phyloP scores from a whole-genome alignment of 805 yeast species.

The Saccharomyces mikatae region DNA sequence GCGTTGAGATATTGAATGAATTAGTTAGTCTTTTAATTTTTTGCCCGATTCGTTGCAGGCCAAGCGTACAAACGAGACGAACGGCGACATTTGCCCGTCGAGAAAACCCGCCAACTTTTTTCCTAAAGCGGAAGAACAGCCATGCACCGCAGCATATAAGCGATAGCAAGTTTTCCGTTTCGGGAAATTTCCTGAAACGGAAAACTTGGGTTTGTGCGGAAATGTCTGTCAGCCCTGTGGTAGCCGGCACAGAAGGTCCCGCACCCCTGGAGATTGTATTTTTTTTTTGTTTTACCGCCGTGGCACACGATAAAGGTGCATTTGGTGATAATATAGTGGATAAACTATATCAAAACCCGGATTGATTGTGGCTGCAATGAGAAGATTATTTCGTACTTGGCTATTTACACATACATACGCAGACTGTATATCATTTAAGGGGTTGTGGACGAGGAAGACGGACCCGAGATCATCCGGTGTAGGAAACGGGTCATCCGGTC shows the following conservation, averaged over 20 bases:
- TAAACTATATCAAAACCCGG: too few species aligned
- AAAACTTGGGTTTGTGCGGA: not conserved
- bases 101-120: not conserved
- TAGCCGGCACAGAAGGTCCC: not conserved
- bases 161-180: not conserved
- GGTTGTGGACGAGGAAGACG: not conserved
- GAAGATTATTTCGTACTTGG: not conserved
- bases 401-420: not conserved
- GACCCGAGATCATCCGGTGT: not conserved
- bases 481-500: conserved; percentile 57
- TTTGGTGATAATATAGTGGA: not conserved
- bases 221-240: not conserved
- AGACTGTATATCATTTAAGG: not conserved
- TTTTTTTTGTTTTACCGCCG: not conserved
- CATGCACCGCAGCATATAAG: not conserved
- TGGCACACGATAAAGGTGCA: not conserved
- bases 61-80: not conserved
- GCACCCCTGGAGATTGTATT: not conserved
- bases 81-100: not conserved
- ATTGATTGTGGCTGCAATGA: not conserved
- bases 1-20: not conserved
- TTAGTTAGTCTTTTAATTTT: not conserved
- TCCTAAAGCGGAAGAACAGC: not conserved
- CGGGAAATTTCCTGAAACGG: not conserved
- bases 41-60: not conserved